These are phyloP conservation scores for Helicostylum pulchrum DNA, from an alignment of 192 early-diverging fungal genomes.

Conservation along the genomic window DNA sequence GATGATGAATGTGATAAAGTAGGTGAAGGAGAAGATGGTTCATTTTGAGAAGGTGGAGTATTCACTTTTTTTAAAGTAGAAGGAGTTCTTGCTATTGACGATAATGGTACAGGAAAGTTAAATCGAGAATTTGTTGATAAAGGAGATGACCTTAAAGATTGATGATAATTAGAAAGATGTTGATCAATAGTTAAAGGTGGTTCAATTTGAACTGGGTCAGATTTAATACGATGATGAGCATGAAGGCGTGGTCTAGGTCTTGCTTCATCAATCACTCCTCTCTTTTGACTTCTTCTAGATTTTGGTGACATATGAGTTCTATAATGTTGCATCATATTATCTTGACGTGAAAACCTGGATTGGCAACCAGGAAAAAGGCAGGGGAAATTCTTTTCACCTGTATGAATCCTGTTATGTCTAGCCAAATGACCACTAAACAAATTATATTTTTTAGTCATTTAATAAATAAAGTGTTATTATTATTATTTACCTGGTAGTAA, in stretches of 20 bases:
- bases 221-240: constrained; percentile 32
- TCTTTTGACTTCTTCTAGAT: constrained; percentile 45
- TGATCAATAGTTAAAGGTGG: constrained; percentile 33
- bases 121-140: neutral
- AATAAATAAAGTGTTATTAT: neutral
- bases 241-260: constrained; percentile 26
- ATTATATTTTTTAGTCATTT: neutral
- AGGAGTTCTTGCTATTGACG: constrained; percentile 4
- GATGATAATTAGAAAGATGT: constrained; percentile 32
- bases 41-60: constrained; percentile 4
- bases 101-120: constrained; percentile 8
- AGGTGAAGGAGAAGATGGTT: constrained; percentile 10
- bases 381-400: constrained; percentile 70
- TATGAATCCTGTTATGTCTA: constrained; percentile 76
- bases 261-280: constrained; percentile 19
- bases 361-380: constrained; percentile 66
- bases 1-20: constrained; percentile 5
- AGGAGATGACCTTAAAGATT: constrained; percentile 10
- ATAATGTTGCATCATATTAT: constrained; percentile 86
- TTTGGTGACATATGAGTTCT: constrained; percentile 70
- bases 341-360: constrained; percentile 72
- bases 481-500: constrained; percentile 60
- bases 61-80: constrained; percentile 8
- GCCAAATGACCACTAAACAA: constrained; percentile 69
- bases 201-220: constrained; percentile 22